Percentiles rank a stretch among this genome's conserved stretches.
Evolutionary conservation across 371 early-diverging fungal species (phyloP).

Genomic region (Rhizopus delemar): DNA sequence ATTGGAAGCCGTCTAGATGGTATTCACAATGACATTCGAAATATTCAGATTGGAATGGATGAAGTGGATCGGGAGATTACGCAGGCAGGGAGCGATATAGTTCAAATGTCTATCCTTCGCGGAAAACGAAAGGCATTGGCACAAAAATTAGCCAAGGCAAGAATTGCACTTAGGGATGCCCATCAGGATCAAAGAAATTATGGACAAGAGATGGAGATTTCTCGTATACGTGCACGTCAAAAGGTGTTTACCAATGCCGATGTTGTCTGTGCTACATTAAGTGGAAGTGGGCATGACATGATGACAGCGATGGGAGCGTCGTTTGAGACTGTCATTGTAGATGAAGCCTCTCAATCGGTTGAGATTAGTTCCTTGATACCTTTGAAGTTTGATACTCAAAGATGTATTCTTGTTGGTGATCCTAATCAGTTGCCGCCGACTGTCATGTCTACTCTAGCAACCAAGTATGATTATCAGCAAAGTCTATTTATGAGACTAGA

Average conservation of each 20-base stretch:
- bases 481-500: conserved; percentile 88
- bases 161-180: conserved; percentile 47
- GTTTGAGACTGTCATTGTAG: conserved; percentile 89
- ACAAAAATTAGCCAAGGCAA: conserved; percentile 35
- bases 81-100: conserved; percentile 32
- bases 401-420: conserved; percentile 94
- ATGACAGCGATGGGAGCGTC: conserved; percentile 60
- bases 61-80: conserved; percentile 55
- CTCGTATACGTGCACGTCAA: conserved; percentile 59
- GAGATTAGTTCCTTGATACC: conserved; percentile 93
- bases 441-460: conserved; percentile 76
- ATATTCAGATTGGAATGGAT: conserved; percentile 52
- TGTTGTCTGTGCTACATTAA: conserved; percentile 81
- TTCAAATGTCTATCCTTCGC: conserved; percentile 27
- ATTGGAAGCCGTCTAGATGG: conserved; percentile 29
- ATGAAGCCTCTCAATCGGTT: conserved; percentile 97
- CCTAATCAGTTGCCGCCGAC: conserved; percentile 97
- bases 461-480: conserved; percentile 81
- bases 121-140: conserved; percentile 30
- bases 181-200: conserved; percentile 46
- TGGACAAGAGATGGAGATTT: conserved; percentile 50
- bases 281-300: conserved; percentile 87
- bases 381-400: conserved; percentile 78
- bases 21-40: conserved; percentile 38
- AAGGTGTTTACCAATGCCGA: conserved; percentile 73